phyloP scores from a whole-genome alignment of 148 eudicot species.

The Rhododendron ferrugineum region DNA sequence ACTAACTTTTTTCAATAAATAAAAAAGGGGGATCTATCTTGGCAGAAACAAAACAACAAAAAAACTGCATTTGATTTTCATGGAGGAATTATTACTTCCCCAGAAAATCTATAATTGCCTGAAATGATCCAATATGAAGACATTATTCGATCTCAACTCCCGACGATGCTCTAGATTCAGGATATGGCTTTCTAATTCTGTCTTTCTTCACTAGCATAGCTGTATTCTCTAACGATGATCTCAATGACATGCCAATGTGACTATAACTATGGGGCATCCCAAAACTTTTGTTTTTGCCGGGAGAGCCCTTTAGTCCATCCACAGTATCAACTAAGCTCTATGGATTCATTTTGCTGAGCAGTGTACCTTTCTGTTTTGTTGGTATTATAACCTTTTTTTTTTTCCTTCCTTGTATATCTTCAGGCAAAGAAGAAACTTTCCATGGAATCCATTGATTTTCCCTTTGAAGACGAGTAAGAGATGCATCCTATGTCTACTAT shows the following conservation, averaged over 20 bases:
- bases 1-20: not conserved
- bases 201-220: not conserved
- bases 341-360: not conserved
- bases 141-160: not conserved
- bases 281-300: not conserved
- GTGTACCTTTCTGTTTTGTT: not conserved
- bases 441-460: conserved; percentile 56
- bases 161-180: not conserved
- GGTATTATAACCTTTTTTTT: not conserved
- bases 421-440: conserved; percentile 82
- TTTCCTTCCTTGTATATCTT: conserved; percentile 1
- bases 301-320: not conserved
- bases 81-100: not conserved
- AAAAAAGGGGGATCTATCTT: not conserved
- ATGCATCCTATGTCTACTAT: conserved; percentile 11
- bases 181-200: not conserved
- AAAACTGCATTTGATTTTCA: not conserved
- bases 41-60: not conserved
- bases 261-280: not conserved
- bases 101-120: not conserved
- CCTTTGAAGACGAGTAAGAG: conserved; percentile 69
- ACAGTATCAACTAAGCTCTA: not conserved
- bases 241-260: not conserved
- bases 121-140: not conserved
- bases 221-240: not conserved